Evolutionary conservation across 2,329 filamentous ascomycete genomes (phyloP), one percentile per base, ranked within the genome.

Genomic region (Neoarthrinium moseri): DNA sequence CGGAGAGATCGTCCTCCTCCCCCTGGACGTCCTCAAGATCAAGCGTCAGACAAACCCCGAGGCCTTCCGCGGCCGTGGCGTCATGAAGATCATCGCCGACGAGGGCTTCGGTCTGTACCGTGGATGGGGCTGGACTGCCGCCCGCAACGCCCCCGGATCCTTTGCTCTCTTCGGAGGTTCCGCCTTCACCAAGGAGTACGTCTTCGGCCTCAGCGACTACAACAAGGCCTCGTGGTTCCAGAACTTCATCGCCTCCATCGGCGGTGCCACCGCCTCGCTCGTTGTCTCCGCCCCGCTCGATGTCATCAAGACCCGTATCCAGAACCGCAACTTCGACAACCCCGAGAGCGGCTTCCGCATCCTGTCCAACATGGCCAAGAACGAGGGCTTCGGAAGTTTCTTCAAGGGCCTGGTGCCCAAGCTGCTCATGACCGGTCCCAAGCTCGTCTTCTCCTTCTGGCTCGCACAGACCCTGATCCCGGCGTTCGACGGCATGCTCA

Each of bases 401-500:
- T 99, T 99, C 83, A 99, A 99, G 83, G 94, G 94, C 34, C 73
- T 99, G 54, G 87, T 91, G 40, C 94, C 94, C 52, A 99, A 99
- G 86, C 83, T 99, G 54, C 80, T 99, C 62, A 99, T 99, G 94
- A 99, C 94, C 13, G 95, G 94, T 20, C 94, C 94, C 53, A 99
- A 99, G 81, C 81, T 99, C 50, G 94, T 97, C 52, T 99, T 99
- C 78, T 96, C 91, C 51, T 99, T 99, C 84, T 99, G 94, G 94
- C 83, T 99, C 64, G 94, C 94, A 47, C 94, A 99, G 78, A 97
- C 94, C 23, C 77, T 99, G 61, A 99, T 99, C 64, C 94, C 94
- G 42, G 87, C 91, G 30, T 97, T 97, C 69, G 89, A 83, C 57
- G 65, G 57, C 47, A 69, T 70, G 53, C 59, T 78, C 47, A 63